A percentile compares a stretch with the other conserved stretches of the same genome.
Conservation (phyloP, 2,329 filamentous ascomycete genomes). For the Xylaria hypoxylon region DNA sequence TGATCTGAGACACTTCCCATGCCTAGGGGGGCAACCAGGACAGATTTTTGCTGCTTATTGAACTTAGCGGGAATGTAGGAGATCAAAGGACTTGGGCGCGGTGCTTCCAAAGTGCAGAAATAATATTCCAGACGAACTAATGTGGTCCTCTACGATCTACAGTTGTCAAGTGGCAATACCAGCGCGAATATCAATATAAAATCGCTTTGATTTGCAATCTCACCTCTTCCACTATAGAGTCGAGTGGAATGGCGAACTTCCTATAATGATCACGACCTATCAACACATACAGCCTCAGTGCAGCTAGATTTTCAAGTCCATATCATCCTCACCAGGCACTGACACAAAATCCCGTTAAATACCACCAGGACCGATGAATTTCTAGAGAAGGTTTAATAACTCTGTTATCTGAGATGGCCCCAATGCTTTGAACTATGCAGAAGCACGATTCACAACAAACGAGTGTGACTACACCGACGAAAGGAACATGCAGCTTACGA, state of each 20-base stretch:
- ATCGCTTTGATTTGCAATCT: slow-evolving; percentile 32
- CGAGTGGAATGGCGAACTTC: slow-evolving; percentile 5
- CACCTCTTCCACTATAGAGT: not conserved
- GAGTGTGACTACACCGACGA: not conserved
- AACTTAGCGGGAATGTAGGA: slow-evolving; percentile 35
- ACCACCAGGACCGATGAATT: not conserved
- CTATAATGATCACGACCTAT: not conserved
- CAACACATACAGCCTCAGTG: not conserved
- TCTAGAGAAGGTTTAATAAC: not conserved
- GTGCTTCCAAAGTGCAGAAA: slow-evolving; percentile 29
- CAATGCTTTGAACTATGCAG: not conserved
- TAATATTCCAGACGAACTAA: slow-evolving; percentile 9
- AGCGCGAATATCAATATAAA: slow-evolving; percentile 34
- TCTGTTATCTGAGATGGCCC: not conserved
- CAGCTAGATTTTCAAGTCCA: not conserved
- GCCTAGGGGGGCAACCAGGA: slow-evolving; percentile 24
- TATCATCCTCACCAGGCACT: not conserved
- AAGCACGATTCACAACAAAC: not conserved
- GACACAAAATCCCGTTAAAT: not conserved
- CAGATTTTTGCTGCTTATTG: slow-evolving; percentile 37
- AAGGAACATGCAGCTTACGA: not conserved
- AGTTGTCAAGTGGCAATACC: slow-evolving; percentile 15
- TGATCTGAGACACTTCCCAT: slow-evolving; percentile 16
- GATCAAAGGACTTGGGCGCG: slow-evolving; percentile 34
- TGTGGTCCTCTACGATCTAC: slow-evolving; percentile 26